These are phyloP conservation scores for Tylopilus rubrobrunneus DNA, from an alignment of 768 basidiomycete species.

Conservation along the genomic window DNA sequence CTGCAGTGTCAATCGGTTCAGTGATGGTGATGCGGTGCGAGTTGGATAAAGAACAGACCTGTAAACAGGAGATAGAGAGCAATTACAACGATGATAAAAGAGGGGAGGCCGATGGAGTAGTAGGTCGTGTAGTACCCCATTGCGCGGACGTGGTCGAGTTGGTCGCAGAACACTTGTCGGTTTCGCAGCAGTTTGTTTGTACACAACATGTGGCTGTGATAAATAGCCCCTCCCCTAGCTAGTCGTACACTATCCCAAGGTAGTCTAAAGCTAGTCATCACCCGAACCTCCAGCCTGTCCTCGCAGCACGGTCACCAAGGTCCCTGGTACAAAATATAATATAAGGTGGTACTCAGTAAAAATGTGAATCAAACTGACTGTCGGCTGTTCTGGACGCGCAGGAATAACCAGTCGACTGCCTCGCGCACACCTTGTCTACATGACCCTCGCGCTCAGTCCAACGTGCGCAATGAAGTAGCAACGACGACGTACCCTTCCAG, in stretches of 20 bases:
- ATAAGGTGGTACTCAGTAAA: no score
- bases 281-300: conserved; percentile 9
- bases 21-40: background rate
- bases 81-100: conserved; percentile 58
- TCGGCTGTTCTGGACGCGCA: conserved; percentile 87
- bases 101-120: conserved; percentile 66
- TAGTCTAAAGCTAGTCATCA: background rate
- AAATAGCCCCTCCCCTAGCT: background rate
- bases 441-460: background rate
- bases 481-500: conserved; percentile 70
- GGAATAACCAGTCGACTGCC: conserved; percentile 92
- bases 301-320: conserved; percentile 13
- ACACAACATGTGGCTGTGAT: conserved; percentile 13
- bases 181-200: conserved; percentile 7
- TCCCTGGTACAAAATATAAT: conserved; percentile 16
- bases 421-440: conserved; percentile 81
- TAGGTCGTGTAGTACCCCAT: conserved; percentile 31
- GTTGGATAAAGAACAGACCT: conserved; percentile 43
- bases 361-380: no score
- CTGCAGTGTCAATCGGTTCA: conserved; percentile 34
- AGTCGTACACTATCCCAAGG: background rate
- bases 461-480: background rate
- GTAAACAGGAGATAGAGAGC: conserved; percentile 89
- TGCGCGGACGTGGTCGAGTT: no score
- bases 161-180: background rate